A percentile compares a stretch with the other conserved stretches of the same genome.
Conservation (phyloP, 768 basidiomycete genomes). For the Pleurotus giganteus region DNA sequence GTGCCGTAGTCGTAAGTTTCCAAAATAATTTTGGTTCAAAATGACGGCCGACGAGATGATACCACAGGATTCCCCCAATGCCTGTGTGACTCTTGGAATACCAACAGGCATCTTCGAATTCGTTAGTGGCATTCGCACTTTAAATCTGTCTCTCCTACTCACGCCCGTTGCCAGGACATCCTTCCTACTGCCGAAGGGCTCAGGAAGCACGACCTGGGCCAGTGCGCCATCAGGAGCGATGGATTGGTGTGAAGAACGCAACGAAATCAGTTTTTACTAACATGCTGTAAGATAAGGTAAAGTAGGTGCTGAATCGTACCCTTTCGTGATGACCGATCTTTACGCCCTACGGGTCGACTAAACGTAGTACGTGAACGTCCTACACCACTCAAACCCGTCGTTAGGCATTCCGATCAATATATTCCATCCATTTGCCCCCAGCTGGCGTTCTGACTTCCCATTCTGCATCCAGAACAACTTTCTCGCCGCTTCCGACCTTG, state of each 20-base stretch:
- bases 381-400: too few species aligned
- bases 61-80: constrained; percentile 78
- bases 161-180: constrained; percentile 50
- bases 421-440: constrained; percentile 27
- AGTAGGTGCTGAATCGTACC: too few species aligned
- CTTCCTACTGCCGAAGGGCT: constrained; percentile 63
- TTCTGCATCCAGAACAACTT: constrained; percentile 41
- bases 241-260: constrained; percentile 52
- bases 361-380: too few species aligned
- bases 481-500: constrained; percentile 39
- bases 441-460: constrained; percentile 52
- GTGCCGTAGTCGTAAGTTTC: constrained; percentile 61
- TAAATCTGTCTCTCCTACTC: neutral
- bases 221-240: constrained; percentile 66
- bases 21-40: too few species aligned
- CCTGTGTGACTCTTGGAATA: constrained; percentile 71
- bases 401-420: neutral
- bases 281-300: neutral
- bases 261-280: too few species aligned
- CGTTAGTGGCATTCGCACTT: constrained; percentile 31
- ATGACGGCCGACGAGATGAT: too few species aligned
- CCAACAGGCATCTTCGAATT: constrained; percentile 79
- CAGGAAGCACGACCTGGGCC: constrained; percentile 55
- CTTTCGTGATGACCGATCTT: too few species aligned
- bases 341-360: too few species aligned